Percentiles rank a stretch among this genome's conserved stretches.
Conservation (phyloP, 2,329 filamentous ascomycete genomes). For the Claviceps sp. region DNA sequence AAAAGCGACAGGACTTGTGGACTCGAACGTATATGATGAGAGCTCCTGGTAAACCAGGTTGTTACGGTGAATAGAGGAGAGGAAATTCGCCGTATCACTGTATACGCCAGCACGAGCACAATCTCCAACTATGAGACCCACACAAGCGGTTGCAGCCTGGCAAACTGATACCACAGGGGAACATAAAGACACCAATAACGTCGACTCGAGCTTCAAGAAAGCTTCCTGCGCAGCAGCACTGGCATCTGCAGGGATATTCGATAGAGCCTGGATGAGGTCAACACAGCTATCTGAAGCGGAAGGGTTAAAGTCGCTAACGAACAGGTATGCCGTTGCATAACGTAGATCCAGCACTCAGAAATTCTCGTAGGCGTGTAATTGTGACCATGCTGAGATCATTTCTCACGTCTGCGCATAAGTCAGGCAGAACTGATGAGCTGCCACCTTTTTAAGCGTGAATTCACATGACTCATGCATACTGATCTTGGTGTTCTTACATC, state of each 20-base stretch:
- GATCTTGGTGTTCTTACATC: conserved; percentile 27
- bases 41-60: conserved; percentile 48
- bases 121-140: conserved; percentile 50
- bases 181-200: conserved; percentile 50
- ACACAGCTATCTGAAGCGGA: neutral
- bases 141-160: conserved; percentile 48
- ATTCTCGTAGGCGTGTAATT: conserved; percentile 37
- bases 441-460: neutral
- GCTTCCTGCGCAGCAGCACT: conserved; percentile 36
- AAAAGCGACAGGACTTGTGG: conserved; percentile 57
- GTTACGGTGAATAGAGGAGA: conserved; percentile 44
- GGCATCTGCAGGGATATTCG: conserved; percentile 39
- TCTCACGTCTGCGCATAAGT: conserved; percentile 35
- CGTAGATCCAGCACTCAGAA: conserved; percentile 40
- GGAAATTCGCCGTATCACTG: conserved; percentile 35
- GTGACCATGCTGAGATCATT: conserved; percentile 28
- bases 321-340: conserved; percentile 39
- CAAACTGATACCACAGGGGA: conserved; percentile 53
- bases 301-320: conserved; percentile 9
- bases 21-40: conserved; percentile 48
- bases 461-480: neutral
- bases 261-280: conserved; percentile 33
- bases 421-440: conserved; percentile 26
- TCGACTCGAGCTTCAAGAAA: conserved; percentile 45
- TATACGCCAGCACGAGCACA: conserved; percentile 37